Percentiles rank a stretch among this genome's conserved stretches.
These are phyloP conservation scores for Jackrogersella multiformis DNA, from an alignment of 495 filamentous ascomycete genomes.

Conservation along the genomic window DNA sequence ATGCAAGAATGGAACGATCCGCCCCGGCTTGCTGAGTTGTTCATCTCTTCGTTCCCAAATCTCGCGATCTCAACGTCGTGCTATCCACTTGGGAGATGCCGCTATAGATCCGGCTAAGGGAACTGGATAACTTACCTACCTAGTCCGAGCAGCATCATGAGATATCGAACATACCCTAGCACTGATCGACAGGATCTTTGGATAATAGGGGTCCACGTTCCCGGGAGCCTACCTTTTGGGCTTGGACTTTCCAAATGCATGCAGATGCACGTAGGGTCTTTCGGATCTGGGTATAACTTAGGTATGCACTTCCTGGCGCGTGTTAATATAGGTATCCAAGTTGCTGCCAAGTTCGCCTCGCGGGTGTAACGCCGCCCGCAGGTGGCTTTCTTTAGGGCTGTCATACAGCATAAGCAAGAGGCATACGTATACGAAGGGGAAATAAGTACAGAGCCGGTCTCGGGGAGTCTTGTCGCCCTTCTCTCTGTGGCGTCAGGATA, in stretches of 20 bases:
- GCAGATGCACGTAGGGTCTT: slow-evolving; percentile 22
- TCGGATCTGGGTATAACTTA: not conserved
- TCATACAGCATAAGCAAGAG: slow-evolving; percentile 17
- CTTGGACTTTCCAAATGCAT: slow-evolving; percentile 5
- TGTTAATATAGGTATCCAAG: not conserved
- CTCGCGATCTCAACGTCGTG: not conserved
- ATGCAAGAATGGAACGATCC: too few relatives aligned
- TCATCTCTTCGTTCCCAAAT: not conserved
- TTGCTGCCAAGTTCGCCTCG: slow-evolving; percentile 8
- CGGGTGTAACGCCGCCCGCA: not conserved
- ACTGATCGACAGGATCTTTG: not conserved
- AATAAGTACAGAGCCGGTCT: not conserved
- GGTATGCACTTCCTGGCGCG: not conserved
- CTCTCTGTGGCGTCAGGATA: not conserved
- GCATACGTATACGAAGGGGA: slow-evolving; percentile 23
- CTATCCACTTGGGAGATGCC: not conserved
- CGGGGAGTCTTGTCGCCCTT: slow-evolving; percentile 2
- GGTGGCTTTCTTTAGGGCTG: slow-evolving; percentile 9
- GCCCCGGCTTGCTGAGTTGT: not conserved
- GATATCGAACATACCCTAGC: not conserved
- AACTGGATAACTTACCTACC: not conserved
- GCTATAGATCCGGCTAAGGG: not conserved
- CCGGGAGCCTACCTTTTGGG: not conserved
- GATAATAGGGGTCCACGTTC: slow-evolving; percentile 22
- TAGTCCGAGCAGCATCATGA: not conserved